Conservation (phyloP, 1,284 basidiomycete species). For the Somion occarium region DNA sequence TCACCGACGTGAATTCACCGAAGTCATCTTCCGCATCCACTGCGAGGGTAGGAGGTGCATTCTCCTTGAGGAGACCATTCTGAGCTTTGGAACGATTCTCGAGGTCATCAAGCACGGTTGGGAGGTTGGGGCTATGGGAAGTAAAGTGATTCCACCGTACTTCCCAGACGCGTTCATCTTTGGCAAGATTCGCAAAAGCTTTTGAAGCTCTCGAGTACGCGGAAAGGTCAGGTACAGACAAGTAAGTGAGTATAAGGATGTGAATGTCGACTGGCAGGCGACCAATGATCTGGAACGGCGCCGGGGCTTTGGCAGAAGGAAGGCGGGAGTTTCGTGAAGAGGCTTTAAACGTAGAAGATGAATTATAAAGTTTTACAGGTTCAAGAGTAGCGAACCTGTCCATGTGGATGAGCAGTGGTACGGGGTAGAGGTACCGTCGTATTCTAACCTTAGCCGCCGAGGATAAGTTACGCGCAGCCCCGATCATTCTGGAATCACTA, state of each 20-base stretch:
- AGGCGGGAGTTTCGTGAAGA: slow-evolving; percentile 14
- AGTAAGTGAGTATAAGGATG: slow-evolving; percentile 62
- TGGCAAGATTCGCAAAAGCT: slow-evolving; percentile 58
- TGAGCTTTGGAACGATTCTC: slow-evolving; percentile 40
- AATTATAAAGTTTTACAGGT: slow-evolving; percentile 63
- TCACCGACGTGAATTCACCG: slow-evolving; percentile 74
- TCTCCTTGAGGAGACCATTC: slow-evolving; percentile 30
- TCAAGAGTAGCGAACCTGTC: slow-evolving; percentile 77
- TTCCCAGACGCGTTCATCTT: slow-evolving; percentile 76
- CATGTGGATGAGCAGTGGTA: no score
- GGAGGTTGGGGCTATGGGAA: slow-evolving; percentile 41
- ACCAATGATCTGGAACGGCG: slow-evolving; percentile 53
- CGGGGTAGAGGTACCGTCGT: no score
- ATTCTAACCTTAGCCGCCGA: no score
- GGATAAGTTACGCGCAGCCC: no score
- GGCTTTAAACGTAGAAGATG: slow-evolving; percentile 21
- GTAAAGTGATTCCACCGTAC: slow-evolving; percentile 60
- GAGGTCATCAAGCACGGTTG: slow-evolving; percentile 54
- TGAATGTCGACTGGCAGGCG: slow-evolving; percentile 76
- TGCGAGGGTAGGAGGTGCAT: slow-evolving; percentile 50
- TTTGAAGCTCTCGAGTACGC: slow-evolving; percentile 66
- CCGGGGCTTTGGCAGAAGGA: slow-evolving; percentile 24
- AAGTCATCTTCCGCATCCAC: slow-evolving; percentile 75
- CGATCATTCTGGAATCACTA: no score
- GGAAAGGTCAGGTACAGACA: slow-evolving; percentile 77